phyloP scores from a whole-genome alignment of 495 filamentous ascomycete genomes.

The Pyronema omphalodes region DNA sequence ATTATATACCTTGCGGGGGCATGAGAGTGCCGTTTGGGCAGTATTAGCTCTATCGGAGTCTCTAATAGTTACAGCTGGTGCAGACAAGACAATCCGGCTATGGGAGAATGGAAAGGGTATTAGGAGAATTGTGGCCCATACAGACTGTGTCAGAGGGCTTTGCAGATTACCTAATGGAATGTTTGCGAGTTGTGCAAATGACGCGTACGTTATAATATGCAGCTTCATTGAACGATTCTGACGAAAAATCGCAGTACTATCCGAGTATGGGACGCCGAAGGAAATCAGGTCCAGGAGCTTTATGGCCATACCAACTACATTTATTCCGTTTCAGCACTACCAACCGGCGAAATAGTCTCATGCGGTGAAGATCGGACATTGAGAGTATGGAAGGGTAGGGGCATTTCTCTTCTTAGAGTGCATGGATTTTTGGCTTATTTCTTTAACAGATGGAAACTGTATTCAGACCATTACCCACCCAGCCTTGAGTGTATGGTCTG shows the following conservation, averaged over 20 bases:
- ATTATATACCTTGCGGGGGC: slow-evolving; percentile 50
- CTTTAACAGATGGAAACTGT: slow-evolving; percentile 35
- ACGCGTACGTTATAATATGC: slow-evolving; percentile 10
- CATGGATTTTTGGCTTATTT: background rate
- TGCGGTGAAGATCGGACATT: slow-evolving; percentile 86
- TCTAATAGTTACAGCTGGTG: slow-evolving; percentile 77
- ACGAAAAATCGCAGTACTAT: slow-evolving; percentile 29
- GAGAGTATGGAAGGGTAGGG: slow-evolving; percentile 59
- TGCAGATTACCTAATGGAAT: slow-evolving; percentile 53
- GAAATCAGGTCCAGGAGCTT: slow-evolving; percentile 51
- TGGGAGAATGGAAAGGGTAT: slow-evolving; percentile 53
- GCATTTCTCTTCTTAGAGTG: background rate
- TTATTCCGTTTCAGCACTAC: slow-evolving; percentile 61
- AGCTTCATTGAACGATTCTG: slow-evolving; percentile 1
- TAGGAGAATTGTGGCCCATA: slow-evolving; percentile 47
- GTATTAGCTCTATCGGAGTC: slow-evolving; percentile 66
- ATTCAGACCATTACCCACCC: slow-evolving; percentile 95
- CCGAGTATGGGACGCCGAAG: slow-evolving; percentile 63
- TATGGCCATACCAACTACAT: slow-evolving; percentile 90
- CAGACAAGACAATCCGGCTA: slow-evolving; percentile 73
- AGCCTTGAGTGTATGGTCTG: slow-evolving; percentile 88
- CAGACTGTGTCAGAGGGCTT: slow-evolving; percentile 68
- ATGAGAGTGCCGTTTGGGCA: slow-evolving; percentile 72
- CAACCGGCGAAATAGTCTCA: slow-evolving; percentile 76
- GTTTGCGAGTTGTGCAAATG: slow-evolving; percentile 24